phyloP scores from a whole-genome alignment of 2,329 filamentous ascomycete genomes.

The Dactylellina sp. region DNA sequence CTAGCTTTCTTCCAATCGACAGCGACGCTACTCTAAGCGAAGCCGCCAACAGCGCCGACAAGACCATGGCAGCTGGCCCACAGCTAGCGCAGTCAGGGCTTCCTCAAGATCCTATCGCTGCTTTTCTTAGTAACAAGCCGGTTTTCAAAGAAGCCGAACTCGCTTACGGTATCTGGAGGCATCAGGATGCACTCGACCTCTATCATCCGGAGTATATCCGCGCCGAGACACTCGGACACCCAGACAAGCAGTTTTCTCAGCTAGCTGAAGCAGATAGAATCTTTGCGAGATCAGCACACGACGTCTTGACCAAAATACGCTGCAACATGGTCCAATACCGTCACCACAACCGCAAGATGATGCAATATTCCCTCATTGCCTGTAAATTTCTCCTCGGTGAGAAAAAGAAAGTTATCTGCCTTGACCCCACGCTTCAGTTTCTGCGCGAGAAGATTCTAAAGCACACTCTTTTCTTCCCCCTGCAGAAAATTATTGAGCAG shows the following conservation, averaged over 20 bases:
- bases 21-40: too few species aligned
- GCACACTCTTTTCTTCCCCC: neutral
- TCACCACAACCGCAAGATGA: too few species aligned
- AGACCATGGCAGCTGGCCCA: too few species aligned
- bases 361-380: too few species aligned
- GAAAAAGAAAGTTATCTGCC: too few species aligned
- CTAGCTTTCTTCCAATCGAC: too few species aligned
- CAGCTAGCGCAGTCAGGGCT: too few species aligned
- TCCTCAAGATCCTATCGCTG: too few species aligned
- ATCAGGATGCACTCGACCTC: neutral
- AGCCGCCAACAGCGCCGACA: too few species aligned
- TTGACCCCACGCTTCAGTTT: neutral
- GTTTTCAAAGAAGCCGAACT: neutral
- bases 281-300: neutral
- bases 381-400: too few species aligned
- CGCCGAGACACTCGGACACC: neutral
- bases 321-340: neutral
- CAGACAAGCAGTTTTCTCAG: neutral
- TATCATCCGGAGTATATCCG: neutral
- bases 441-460: neutral
- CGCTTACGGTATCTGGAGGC: neutral
- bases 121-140: too few species aligned
- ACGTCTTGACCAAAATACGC: neutral
- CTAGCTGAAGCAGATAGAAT: neutral
- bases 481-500: neutral